A percentile compares a stretch with the other conserved stretches of the same genome.
These are phyloP conservation scores for Fusarium torulosum DNA, from an alignment of 2,329 filamentous ascomycete species.

Conservation along the genomic window DNA sequence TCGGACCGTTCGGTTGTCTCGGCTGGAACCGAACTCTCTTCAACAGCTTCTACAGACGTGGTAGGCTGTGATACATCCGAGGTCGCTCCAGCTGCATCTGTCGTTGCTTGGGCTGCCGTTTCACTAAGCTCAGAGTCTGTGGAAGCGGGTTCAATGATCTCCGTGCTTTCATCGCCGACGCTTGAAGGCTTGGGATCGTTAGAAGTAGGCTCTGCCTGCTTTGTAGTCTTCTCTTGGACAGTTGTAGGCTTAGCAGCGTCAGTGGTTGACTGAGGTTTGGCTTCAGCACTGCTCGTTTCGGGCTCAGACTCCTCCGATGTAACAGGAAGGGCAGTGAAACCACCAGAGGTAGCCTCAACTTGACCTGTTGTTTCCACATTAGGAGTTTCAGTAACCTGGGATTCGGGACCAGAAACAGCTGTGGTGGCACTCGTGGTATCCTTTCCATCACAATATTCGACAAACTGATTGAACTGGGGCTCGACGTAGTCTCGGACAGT, in stretches of 20 bases:
- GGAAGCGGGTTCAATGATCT: slow-evolving; percentile 4
- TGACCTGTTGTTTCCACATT: slow-evolving; percentile 47
- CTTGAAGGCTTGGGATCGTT: slow-evolving; percentile 8
- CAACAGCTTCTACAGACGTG: slow-evolving; percentile 18
- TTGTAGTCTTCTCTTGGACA: neutral
- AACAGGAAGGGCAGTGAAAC: slow-evolving; percentile 39
- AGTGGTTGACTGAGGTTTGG: slow-evolving; percentile 18
- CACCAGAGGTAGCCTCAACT: slow-evolving; percentile 37
- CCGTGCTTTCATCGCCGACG: slow-evolving; percentile 9
- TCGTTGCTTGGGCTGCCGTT: neutral
- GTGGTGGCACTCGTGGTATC: slow-evolving; percentile 37
- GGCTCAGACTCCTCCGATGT: slow-evolving; percentile 20
- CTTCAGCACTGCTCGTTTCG: slow-evolving; percentile 7
- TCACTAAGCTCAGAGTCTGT: slow-evolving; percentile 5
- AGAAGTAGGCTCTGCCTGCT: slow-evolving; percentile 8
- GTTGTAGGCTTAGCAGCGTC: slow-evolving; percentile 9
- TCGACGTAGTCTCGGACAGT: slow-evolving; percentile 53
- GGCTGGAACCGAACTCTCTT: slow-evolving; percentile 4
- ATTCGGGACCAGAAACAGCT: slow-evolving; percentile 37
- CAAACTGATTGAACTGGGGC: slow-evolving; percentile 58
- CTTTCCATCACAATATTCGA: slow-evolving; percentile 59
- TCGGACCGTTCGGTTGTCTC: slow-evolving; percentile 16
- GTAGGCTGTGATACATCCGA: slow-evolving; percentile 25
- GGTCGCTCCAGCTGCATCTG: slow-evolving; percentile 8
- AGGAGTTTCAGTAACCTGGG: slow-evolving; percentile 41